Percentiles rank a stretch among this genome's conserved stretches.
Evolutionary conservation across 2,329 filamentous ascomycete species (phyloP).

Genomic region (Chalaropsis thielavioides): DNA sequence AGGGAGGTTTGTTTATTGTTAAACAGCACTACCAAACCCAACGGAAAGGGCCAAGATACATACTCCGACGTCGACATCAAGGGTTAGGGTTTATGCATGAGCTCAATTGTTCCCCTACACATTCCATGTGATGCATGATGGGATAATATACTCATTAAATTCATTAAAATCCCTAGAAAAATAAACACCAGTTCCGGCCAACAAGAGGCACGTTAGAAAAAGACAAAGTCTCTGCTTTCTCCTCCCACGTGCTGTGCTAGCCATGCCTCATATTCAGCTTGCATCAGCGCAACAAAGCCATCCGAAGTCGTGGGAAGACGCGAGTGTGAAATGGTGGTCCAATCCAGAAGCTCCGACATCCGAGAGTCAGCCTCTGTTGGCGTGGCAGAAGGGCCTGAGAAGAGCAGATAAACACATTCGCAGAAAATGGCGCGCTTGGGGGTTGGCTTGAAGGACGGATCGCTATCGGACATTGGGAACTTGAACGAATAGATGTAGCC

Average conservation of each 20-base stretch:
- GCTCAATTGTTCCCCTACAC: background rate
- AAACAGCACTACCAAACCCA: no score
- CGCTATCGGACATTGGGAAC: conserved; percentile 10
- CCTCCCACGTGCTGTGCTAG: background rate
- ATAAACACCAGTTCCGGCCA: background rate
- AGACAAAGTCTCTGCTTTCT: background rate
- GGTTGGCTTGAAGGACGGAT: conserved; percentile 8
- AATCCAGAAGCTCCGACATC: conserved; percentile 14
- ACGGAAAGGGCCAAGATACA: no score
- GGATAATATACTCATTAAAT: background rate
- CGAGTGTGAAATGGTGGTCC: conserved; percentile 15
- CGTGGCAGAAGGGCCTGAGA: conserved; percentile 5
- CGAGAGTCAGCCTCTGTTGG: conserved; percentile 5
- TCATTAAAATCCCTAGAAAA: background rate
- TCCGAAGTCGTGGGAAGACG: conserved; percentile 9
- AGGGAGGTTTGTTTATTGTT: no score
- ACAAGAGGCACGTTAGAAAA: background rate
- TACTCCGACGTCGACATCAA: no score
- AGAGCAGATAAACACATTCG: conserved; percentile 15
- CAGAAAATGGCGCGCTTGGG: conserved; percentile 15
- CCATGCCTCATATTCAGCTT: conserved; percentile 10
- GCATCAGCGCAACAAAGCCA: conserved; percentile 13
- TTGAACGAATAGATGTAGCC: conserved; percentile 16
- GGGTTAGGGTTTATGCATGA: background rate
- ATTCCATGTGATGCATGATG: background rate